Evolutionary conservation across 2,329 filamentous ascomycete genomes (phyloP).

Genomic region (Aureobasidium sp.): DNA sequence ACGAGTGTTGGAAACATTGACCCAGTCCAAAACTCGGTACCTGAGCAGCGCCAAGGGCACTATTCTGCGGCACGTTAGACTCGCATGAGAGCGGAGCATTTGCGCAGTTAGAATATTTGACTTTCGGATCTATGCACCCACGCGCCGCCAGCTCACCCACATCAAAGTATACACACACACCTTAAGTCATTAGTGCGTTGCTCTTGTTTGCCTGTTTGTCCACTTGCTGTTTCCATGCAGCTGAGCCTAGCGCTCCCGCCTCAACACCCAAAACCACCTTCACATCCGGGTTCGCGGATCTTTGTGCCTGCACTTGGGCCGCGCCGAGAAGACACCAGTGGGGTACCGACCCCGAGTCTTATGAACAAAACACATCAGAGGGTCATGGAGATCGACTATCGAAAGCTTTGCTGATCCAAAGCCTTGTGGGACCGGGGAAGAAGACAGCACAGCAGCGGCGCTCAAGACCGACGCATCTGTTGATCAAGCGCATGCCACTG

Average conservation of each 20-base stretch:
- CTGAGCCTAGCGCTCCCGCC: not conserved
- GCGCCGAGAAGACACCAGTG: not conserved
- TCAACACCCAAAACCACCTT: not conserved
- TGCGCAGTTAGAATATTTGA: not conserved
- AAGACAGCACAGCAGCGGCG: not conserved
- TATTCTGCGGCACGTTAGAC: not conserved
- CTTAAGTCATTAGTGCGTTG: not conserved
- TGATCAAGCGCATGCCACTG: not conserved
- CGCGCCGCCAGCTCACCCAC: not conserved
- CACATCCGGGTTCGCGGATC: constrained; percentile 3
- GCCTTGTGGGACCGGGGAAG: not conserved
- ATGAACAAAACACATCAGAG: not conserved
- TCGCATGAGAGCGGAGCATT: not conserved
- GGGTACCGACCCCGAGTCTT: not conserved
- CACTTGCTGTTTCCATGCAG: not conserved
- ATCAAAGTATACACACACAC: not conserved
- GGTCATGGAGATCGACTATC: not conserved
- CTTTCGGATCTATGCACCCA: not conserved
- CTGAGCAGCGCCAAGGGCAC: not conserved
- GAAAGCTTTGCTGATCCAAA: not conserved
- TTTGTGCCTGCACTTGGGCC: not conserved
- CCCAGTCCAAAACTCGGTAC: not conserved
- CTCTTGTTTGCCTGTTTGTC: not conserved
- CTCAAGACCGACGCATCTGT: not conserved
- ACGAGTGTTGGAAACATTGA: constrained; percentile 1